Evolutionary conservation across 768 basidiomycete species (phyloP).

Genomic region (Amyloporia xantha): DNA sequence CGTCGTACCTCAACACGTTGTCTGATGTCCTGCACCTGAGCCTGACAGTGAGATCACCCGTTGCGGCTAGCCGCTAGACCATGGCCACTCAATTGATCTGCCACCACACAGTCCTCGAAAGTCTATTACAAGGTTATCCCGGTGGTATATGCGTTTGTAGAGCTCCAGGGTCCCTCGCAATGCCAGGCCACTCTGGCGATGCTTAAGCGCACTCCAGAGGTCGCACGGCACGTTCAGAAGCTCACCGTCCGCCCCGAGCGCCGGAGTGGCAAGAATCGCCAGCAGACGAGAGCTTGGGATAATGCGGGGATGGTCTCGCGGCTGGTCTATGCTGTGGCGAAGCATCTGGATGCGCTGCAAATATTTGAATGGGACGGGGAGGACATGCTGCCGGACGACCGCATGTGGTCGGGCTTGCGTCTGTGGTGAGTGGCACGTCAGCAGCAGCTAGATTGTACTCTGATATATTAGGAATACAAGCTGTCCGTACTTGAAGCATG

Average conservation of each 20-base stretch:
- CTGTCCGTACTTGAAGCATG: constrained; percentile 56
- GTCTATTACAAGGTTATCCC: constrained; percentile 48
- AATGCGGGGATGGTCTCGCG: constrained; percentile 36
- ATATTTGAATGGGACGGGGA: constrained; percentile 71
- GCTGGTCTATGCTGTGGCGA: constrained; percentile 44
- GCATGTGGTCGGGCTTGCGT: constrained; percentile 74
- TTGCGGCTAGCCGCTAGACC: neutral
- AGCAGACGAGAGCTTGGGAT: constrained; percentile 21
- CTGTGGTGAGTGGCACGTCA: constrained; percentile 41
- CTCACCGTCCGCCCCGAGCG: constrained; percentile 42
- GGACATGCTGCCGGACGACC: constrained; percentile 51
- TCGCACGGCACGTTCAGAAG: constrained; percentile 63
- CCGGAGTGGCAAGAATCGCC: neutral
- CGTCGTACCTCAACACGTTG: constrained; percentile 43
- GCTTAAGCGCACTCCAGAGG: constrained; percentile 45
- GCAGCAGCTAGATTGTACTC: neutral
- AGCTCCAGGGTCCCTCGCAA: constrained; percentile 49
- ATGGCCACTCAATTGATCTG: neutral
- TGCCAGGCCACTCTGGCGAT: constrained; percentile 58
- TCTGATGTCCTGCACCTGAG: constrained; percentile 53
- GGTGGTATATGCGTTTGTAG: constrained; percentile 53
- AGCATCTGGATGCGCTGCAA: constrained; percentile 52
- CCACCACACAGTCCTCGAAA: constrained; percentile 39
- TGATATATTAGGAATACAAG: no score
- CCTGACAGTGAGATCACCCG: constrained; percentile 43